A percentile compares a stretch with the other conserved stretches of the same genome.
Conservation (phyloP, 139 green algal species). For the Chlamydomonas sphaeroides region DNA sequence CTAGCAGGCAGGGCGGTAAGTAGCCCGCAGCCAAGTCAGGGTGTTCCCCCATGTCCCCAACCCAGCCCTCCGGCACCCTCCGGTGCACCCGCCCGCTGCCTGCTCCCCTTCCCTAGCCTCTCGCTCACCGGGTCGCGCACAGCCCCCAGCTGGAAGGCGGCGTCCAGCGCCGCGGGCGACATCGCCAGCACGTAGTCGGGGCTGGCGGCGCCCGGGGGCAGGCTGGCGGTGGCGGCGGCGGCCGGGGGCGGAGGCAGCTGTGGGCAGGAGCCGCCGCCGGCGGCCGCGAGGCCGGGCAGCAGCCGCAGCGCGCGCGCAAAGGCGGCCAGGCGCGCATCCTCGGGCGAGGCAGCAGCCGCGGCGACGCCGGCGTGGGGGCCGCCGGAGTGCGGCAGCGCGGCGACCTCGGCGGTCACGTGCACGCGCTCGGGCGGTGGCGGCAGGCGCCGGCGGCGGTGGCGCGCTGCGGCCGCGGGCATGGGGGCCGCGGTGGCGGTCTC, state of each 20-base stretch:
- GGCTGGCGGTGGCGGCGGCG: slow-evolving; percentile 1
- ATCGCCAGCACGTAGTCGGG: slow-evolving; percentile 37
- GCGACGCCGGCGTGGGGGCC: too few species aligned
- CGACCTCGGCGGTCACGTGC: slow-evolving; percentile 10
- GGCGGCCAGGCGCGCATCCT: neutral
- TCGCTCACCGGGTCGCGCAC: slow-evolving; percentile 20
- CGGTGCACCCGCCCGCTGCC: too few species aligned
- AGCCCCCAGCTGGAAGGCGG: slow-evolving; percentile 71
- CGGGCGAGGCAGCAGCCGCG: neutral
- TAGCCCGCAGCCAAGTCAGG: too few species aligned
- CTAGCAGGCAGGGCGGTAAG: too few species aligned
- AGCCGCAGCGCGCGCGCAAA: neutral
- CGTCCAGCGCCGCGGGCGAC: slow-evolving; percentile 69
- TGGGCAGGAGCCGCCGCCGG: neutral
- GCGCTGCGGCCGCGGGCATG: too few species aligned
- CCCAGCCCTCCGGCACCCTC: too few species aligned
- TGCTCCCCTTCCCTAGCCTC: too few species aligned
- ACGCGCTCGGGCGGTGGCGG: too few species aligned
- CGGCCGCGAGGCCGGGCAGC: too few species aligned
- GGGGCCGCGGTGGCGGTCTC: too few species aligned
- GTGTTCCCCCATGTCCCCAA: too few species aligned
- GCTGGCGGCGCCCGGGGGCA: slow-evolving; percentile 17
- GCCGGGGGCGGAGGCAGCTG: neutral
- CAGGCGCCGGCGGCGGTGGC: neutral
- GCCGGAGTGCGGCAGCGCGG: neutral